Conservation (phyloP, 2,329 filamentous ascomycete species). For the Apiospora arundinis region DNA sequence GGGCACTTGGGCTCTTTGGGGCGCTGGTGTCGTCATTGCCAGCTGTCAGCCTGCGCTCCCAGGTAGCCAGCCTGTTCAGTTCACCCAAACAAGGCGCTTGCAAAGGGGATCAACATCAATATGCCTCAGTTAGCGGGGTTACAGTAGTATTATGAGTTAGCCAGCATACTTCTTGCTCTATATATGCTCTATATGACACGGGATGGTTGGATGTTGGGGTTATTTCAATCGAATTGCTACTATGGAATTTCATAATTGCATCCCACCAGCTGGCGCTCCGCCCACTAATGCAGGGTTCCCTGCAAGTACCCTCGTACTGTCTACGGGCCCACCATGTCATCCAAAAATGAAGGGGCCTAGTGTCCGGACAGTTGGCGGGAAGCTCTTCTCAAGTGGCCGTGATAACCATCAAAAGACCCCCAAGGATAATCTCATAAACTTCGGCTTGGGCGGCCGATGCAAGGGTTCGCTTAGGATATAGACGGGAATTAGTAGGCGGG, state of each 20-base stretch:
- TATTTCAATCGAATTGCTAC: neutral
- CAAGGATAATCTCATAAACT: neutral
- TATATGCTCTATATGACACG: neutral
- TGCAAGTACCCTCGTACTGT: neutral
- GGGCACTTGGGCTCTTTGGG: neutral
- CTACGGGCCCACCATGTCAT: neutral
- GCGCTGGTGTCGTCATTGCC: conserved; percentile 15
- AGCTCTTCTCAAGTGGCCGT: neutral
- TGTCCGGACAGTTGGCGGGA: conserved; percentile 12
- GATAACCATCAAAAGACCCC: neutral
- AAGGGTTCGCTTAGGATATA: neutral
- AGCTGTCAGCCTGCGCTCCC: neutral
- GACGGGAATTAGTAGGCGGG: neutral
- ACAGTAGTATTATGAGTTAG: neutral
- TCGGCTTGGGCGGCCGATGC: neutral
- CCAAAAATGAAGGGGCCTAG: conserved; percentile 1
- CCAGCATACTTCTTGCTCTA: no score
- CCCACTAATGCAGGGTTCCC: neutral
- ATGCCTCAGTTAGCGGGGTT: neutral
- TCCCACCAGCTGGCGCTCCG: conserved; percentile 8
- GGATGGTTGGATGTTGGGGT: neutral
- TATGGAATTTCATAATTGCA: conserved; percentile 8
- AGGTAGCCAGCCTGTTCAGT: neutral
- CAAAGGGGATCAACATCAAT: neutral
- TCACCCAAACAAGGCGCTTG: neutral